Evolutionary conservation across 2,329 filamentous ascomycete species (phyloP), one percentile per base, ranked within the genome.

Genomic region (Pseudopyricularia cyperi): DNA sequence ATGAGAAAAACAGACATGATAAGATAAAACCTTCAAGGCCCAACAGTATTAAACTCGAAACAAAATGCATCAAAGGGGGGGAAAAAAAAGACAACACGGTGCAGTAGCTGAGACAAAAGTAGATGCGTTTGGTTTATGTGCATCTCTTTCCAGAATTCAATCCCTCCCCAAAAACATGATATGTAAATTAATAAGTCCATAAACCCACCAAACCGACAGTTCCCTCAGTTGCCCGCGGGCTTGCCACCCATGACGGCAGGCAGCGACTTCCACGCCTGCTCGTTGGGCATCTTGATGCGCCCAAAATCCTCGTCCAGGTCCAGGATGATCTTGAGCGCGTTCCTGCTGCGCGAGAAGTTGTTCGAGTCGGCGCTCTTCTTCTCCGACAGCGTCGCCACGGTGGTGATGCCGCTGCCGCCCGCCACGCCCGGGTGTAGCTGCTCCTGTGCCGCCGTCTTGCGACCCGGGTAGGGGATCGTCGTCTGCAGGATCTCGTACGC

Each of bases 221-320:
- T 11, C n/a, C 7, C 37, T 42, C 7, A 42, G 17, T 42, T 42
- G 17, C 37, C 17, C 37, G n/a, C n/a, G n/a, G n/a, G n/a, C n/a
- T 42, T 33, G 32, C 70, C 71, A 35, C 71, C 69, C 61, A 80
- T 74, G 55, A 71, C 63, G 50, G 65, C 66, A 19, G 77, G 77
- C 59, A 81, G 58, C 22, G 69, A 67, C 62, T 73, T 74, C 77
- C 77, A 80, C 33, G 68, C 66, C 60, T 73, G 66, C 56, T 73
- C 69, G 59, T 72, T 70, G 15, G 76, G 76, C 15, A 76, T 76
- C 67, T 79, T 81, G 55, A 86, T 71, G 59, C 82, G 80, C 55
- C 91, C 91, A 73, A 97, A 96, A 65, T 94, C 87, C 70, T 93
- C 84, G 64, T 97, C 91, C 55, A 97, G 73, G 67, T 97, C 91